Percentiles rank a stretch among this genome's conserved stretches.
phyloP scores from a whole-genome alignment of 1,284 basidiomycete genomes.

The Phlebopus sp. region DNA sequence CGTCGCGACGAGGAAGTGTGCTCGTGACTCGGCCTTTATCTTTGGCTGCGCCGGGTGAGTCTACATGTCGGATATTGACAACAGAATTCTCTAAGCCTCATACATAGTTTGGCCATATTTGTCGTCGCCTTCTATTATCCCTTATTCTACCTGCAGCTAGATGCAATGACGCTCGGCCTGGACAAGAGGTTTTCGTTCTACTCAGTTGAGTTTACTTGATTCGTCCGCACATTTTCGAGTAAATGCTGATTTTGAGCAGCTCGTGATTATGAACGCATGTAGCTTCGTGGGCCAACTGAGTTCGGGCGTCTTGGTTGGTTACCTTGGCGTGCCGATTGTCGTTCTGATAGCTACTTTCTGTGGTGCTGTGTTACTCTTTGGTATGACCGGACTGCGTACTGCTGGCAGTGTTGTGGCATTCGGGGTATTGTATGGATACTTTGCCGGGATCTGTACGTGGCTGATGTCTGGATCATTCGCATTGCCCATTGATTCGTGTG shows the following conservation, averaged over 20 bases:
- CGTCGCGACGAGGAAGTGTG: slow-evolving; percentile 17
- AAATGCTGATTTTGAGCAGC: slow-evolving; percentile 10
- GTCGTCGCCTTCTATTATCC: slow-evolving; percentile 31
- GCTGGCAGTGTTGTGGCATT: slow-evolving; percentile 26
- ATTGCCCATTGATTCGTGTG: neutral
- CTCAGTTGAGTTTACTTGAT: slow-evolving; percentile 26
- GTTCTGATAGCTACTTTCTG: slow-evolving; percentile 28
- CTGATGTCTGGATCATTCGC: no score
- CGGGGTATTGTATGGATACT: slow-evolving; percentile 37
- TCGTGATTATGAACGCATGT: slow-evolving; percentile 32
- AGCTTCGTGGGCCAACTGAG: slow-evolving; percentile 33
- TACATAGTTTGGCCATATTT: slow-evolving; percentile 19
- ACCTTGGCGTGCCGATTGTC: slow-evolving; percentile 19
- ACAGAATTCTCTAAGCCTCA: neutral
- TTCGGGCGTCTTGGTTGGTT: slow-evolving; percentile 22
- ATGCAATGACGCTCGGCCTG: slow-evolving; percentile 22
- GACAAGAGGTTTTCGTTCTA: slow-evolving; percentile 31
- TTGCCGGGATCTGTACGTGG: slow-evolving; percentile 37
- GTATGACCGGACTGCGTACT: slow-evolving; percentile 30
- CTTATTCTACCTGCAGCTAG: slow-evolving; percentile 32
- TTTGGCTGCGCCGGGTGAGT: slow-evolving; percentile 26
- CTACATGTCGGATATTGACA: neutral
- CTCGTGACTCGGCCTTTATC: slow-evolving; percentile 24
- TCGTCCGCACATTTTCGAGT: neutral
- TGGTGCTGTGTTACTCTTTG: slow-evolving; percentile 27